Evolutionary conservation across 2,329 filamentous ascomycete genomes (phyloP), one percentile per base, ranked within the genome.

Genomic region (Fusarium sublunatum): DNA sequence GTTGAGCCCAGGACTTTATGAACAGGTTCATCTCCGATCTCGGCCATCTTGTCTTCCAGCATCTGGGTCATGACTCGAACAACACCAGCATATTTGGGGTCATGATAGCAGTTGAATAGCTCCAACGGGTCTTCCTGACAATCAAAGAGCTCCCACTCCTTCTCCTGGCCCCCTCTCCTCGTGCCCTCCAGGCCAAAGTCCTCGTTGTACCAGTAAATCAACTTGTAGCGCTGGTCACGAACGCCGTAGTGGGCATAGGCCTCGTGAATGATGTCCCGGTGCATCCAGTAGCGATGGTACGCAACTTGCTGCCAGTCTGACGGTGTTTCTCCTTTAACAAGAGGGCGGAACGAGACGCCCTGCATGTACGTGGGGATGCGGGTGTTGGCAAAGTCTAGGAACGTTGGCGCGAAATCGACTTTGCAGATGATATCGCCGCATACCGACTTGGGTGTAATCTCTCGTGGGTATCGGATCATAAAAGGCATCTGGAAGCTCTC

Each of bases 151-250:
- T 85, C 83, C 82, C 83, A 85, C 61, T 85, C 82, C 55, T 78
- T 79, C 31, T 79, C 74, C 45, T 76, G 72, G 0, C 67, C 76
- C 0, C 77, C 78, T 0, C 75, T 74, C 3, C 77, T 66, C 1
- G 83, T 76, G 0, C 82, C 82, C 15, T 76, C 74, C 1, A 83
- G 50, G 0, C 77, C 81, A 12, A 84, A 74, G 9, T 74, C 75
- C 62, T 84, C 79, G 44, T 82, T 82, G 58, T 85, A 86, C 82
- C 82, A 85, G 69, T 83, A 85, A 15, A 85, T 85, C 3, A 85
- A 63, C 75, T 85, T 85, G 63, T 84, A 84, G 4, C 81, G 68
- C 62, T 81, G 79, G 57, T 85, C 75, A 0, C 83, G 74, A 7
- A 83, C 74, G 2, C 82, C 83, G 50, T 85, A 85, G 66, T 85